Conservation (phyloP, 495 filamentous ascomycete genomes). For the Annulohypoxylon maeteangense region DNA sequence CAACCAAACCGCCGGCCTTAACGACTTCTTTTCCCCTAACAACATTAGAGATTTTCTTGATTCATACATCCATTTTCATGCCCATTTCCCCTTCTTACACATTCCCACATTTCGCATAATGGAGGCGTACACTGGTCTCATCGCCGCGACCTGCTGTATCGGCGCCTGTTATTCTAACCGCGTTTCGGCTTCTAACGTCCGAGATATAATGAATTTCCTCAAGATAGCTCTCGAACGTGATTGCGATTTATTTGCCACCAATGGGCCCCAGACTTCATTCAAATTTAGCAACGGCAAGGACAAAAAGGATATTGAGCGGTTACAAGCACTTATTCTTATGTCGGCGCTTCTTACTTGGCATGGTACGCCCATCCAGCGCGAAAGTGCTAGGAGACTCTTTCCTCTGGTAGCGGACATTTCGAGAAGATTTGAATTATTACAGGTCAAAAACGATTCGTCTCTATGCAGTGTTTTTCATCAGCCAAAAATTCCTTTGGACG, state of each 20-base stretch:
- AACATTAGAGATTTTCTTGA: conserved; percentile 71
- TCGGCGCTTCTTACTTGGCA: conserved; percentile 71
- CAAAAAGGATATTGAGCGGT: conserved; percentile 64
- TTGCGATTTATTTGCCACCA: conserved; percentile 57
- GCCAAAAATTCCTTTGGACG: conserved; percentile 50
- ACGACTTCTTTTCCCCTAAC: conserved; percentile 64
- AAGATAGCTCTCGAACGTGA: conserved; percentile 61
- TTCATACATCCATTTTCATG: conserved; percentile 70
- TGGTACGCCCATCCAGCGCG: conserved; percentile 67
- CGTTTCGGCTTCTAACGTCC: conserved; percentile 62
- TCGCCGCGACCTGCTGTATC: conserved; percentile 71
- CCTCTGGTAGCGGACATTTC: conserved; percentile 62
- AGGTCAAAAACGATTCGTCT: conserved; percentile 50
- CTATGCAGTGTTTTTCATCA: conserved; percentile 59
- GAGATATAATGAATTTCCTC: conserved; percentile 67
- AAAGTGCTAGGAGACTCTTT: conserved; percentile 64
- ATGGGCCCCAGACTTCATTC: conserved; percentile 46
- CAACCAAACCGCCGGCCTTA: conserved; percentile 53
- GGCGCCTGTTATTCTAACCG: conserved; percentile 73
- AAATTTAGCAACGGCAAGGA: conserved; percentile 49
- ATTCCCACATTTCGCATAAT: conserved; percentile 71
- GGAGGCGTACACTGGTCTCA: conserved; percentile 67
- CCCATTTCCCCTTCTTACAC: conserved; percentile 76
- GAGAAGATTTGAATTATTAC: conserved; percentile 61
- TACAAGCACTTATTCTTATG: conserved; percentile 68